A percentile compares a stretch with the other conserved stretches of the same genome.
Evolutionary conservation across 352 stramenopile genomes (phyloP).

Genomic region (Pythium oligandrum): DNA sequence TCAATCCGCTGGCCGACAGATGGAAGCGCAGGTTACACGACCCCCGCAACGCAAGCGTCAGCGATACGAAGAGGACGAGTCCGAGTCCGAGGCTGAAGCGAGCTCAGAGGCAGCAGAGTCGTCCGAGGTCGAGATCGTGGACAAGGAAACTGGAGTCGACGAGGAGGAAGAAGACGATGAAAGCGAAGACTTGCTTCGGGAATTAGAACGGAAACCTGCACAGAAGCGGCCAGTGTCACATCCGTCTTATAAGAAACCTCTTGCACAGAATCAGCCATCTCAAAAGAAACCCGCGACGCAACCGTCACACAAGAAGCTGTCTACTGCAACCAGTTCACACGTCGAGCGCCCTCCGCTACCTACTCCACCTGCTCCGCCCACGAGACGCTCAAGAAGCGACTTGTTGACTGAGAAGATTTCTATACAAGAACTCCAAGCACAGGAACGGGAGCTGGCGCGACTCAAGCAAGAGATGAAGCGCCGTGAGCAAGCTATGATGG

Average conservation of each 20-base stretch:
- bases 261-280: background rate
- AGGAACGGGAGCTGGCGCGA: slow-evolving; percentile 36
- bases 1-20: too few relatives aligned
- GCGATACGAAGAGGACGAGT: background rate
- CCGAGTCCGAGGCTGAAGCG: background rate
- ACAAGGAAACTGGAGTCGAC: background rate
- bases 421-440: slow-evolving; percentile 43
- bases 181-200: background rate
- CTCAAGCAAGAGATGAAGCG: slow-evolving; percentile 30
- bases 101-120: background rate
- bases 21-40: too few relatives aligned
- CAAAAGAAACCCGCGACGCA: background rate
- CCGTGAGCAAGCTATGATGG: slow-evolving; percentile 3
- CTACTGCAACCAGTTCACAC: background rate
- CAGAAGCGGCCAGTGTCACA: background rate
- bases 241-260: background rate
- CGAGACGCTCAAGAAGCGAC: background rate
- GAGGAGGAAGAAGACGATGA: background rate
- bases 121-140: background rate
- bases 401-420: slow-evolving; percentile 28
- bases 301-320: background rate
- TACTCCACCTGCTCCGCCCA: background rate
- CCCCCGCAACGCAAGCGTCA: background rate
- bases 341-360: background rate
- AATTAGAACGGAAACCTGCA: background rate